A percentile compares a stretch with the other conserved stretches of the same genome.
These are phyloP conservation scores for Erysimum cheiranthoides DNA, from an alignment of 345 rosid genomes.

Conservation along the genomic window DNA sequence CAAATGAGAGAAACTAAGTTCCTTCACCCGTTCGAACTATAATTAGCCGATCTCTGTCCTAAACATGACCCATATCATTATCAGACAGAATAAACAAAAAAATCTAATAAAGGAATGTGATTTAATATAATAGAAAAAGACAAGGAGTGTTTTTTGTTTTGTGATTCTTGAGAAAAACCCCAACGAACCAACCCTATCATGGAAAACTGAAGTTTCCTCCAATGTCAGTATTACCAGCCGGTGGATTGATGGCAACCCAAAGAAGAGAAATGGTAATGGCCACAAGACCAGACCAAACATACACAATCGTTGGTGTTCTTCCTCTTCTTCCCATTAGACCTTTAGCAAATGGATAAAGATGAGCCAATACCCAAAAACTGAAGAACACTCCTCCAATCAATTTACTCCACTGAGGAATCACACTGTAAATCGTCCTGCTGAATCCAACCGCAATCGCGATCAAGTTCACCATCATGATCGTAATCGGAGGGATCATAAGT, in stretches of 20 bases:
- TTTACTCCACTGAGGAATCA: slow-evolving; percentile 84
- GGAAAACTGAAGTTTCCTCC: slow-evolving; percentile 97
- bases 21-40: slow-evolving; percentile 13
- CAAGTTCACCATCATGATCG: slow-evolving; percentile 89
- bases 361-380: slow-evolving; percentile 99
- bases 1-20: slow-evolving; percentile 26
- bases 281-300: slow-evolving; percentile 94
- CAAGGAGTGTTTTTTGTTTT: background rate
- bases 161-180: slow-evolving; percentile 21
- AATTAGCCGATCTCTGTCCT: slow-evolving; percentile 34
- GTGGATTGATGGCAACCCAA: slow-evolving; percentile 97
- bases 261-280: slow-evolving; percentile 95
- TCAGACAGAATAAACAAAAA: slow-evolving; percentile 27
- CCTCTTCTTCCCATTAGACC: slow-evolving; percentile 99
- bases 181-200: slow-evolving; percentile 48
- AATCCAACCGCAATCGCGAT: slow-evolving; percentile 93
- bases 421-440: slow-evolving; percentile 90
- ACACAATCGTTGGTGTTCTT: slow-evolving; percentile 94
- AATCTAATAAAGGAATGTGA: slow-evolving; percentile 38
- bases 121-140: background rate
- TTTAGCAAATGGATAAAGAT: slow-evolving; percentile 96
- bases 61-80: slow-evolving; percentile 22
- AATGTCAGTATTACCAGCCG: slow-evolving; percentile 67
- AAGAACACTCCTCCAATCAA: slow-evolving; percentile 94
- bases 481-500: slow-evolving; percentile 89